Evolutionary conservation across 1,284 basidiomycete genomes (phyloP).

Genomic region (Clitocybe nebularis): DNA sequence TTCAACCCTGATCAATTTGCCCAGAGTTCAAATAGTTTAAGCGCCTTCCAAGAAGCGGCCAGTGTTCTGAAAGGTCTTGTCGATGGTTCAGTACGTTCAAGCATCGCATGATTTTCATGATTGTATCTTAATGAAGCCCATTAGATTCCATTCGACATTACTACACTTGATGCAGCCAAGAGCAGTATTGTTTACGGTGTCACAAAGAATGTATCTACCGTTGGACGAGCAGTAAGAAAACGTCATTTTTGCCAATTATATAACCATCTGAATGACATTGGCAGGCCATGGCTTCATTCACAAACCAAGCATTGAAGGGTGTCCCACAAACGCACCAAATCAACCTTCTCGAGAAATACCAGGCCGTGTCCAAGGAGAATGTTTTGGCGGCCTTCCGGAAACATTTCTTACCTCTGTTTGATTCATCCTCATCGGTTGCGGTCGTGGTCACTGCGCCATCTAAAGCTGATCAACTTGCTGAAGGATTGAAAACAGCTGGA

Average conservation of each 20-base stretch:
- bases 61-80: constrained; percentile 74
- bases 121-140: constrained; percentile 8
- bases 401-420: constrained; percentile 88
- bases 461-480: constrained; percentile 73
- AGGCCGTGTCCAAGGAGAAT: constrained; percentile 75
- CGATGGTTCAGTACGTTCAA: constrained; percentile 69
- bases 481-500: constrained; percentile 63
- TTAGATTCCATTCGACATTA: constrained; percentile 82
- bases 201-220: constrained; percentile 79
- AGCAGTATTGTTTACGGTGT: constrained; percentile 86
- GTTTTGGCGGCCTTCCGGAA: constrained; percentile 67
- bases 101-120: constrained; percentile 8
- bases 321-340: constrained; percentile 72
- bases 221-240: constrained; percentile 70
- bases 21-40: constrained; percentile 84
- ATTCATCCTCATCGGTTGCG: constrained; percentile 72
- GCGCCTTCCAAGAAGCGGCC: constrained; percentile 81
- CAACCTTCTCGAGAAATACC: constrained; percentile 74
- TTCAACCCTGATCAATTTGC: neutral
- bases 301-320: constrained; percentile 83
- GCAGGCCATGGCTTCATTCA: constrained; percentile 77
- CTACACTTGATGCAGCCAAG: constrained; percentile 89
- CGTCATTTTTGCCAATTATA: constrained; percentile 1
- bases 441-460: constrained; percentile 82
- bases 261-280: constrained; percentile 7